Evolutionary conservation across 768 basidiomycete species (phyloP).

Genomic region (Postia placenta): DNA sequence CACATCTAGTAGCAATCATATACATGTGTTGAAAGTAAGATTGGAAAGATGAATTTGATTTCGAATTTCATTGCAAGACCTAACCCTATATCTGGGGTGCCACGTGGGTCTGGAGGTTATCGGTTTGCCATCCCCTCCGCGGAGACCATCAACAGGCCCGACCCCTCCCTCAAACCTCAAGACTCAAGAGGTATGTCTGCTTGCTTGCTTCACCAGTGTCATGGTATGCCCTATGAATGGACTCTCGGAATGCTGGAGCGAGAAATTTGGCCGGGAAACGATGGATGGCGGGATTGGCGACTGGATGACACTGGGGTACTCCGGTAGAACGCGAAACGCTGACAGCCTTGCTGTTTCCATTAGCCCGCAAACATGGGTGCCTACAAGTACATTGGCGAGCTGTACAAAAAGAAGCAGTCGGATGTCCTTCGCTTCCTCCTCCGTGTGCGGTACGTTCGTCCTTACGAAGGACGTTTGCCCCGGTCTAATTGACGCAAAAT

Average conservation of each 20-base stretch:
- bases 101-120: background rate
- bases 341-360: slow-evolving; percentile 16
- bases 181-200: slow-evolving; percentile 25
- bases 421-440: slow-evolving; percentile 97
- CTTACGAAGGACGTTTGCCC: background rate
- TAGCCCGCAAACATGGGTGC: slow-evolving; percentile 72
- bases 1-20: no score
- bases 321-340: slow-evolving; percentile 5
- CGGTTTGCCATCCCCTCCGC: background rate
- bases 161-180: slow-evolving; percentile 23
- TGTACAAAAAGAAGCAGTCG: slow-evolving; percentile 98
- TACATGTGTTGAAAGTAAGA: no score
- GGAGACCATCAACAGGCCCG: slow-evolving; percentile 12
- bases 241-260: background rate
- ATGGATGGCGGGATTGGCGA: slow-evolving; percentile 23
- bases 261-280: slow-evolving; percentile 13
- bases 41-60: no score
- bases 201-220: background rate
- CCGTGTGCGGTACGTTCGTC: slow-evolving; percentile 73
- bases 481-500: background rate
- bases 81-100: no score
- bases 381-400: slow-evolving; percentile 94
- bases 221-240: background rate
- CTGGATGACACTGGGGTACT: slow-evolving; percentile 18
- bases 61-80: no score